A percentile compares a stretch with the other conserved stretches of the same genome.
Conservation (phyloP, 495 filamentous ascomycete species). For the Neurospora sp. region DNA sequence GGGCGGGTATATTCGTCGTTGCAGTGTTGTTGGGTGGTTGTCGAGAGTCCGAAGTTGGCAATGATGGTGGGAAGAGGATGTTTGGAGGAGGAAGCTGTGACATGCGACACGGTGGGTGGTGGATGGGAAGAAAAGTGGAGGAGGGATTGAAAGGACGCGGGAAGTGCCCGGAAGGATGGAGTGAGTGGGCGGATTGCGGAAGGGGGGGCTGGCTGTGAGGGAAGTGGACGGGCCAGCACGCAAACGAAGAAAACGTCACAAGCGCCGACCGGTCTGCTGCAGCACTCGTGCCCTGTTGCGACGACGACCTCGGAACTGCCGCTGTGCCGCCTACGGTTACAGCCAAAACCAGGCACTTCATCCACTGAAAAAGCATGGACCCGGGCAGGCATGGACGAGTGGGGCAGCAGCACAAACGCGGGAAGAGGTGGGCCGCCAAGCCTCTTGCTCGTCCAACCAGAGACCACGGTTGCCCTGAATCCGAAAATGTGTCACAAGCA, state of each 20-base stretch:
- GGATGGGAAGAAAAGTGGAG: neutral
- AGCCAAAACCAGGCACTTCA: neutral
- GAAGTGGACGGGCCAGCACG: neutral
- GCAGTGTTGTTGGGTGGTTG: neutral
- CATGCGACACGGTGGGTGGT: neutral
- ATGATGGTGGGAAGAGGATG: neutral
- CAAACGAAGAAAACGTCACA: neutral
- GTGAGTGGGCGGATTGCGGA: neutral
- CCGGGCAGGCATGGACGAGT: neutral
- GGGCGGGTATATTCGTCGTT: neutral
- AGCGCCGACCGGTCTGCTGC: neutral
- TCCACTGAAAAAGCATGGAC: neutral
- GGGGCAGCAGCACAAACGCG: neutral
- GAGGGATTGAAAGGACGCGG: neutral
- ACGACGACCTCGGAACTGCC: neutral
- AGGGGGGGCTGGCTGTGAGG: neutral
- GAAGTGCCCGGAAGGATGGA: neutral
- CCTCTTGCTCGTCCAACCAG: neutral
- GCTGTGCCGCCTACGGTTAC: neutral
- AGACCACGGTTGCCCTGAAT: neutral
- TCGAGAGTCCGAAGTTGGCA: neutral
- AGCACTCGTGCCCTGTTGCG: neutral
- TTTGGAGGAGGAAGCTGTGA: neutral
- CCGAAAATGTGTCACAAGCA: neutral
- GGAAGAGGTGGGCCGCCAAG: neutral